Conservation (phyloP, 2,329 filamentous ascomycete species). For the Aspergillus piperis region DNA sequence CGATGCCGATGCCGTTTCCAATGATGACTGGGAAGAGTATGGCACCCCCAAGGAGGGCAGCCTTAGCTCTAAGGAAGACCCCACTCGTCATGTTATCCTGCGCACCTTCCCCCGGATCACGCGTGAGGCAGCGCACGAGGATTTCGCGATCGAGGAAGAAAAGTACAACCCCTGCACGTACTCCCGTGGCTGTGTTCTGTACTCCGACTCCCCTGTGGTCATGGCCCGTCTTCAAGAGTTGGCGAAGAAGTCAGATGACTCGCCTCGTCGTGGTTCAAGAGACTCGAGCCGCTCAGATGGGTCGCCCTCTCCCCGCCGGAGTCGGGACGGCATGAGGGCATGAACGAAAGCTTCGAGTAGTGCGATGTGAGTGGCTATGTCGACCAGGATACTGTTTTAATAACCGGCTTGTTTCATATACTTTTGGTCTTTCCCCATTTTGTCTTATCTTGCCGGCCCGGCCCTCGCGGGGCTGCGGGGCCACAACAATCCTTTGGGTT, state of each 20-base stretch:
- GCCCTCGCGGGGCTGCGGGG: neutral
- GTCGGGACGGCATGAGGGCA: neutral
- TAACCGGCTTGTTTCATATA: neutral
- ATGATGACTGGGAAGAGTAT: constrained; percentile 43
- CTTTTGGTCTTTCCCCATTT: neutral
- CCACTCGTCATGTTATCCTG: constrained; percentile 48
- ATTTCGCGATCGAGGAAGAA: constrained; percentile 50
- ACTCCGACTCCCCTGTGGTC: constrained; percentile 50
- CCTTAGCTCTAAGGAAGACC: constrained; percentile 19
- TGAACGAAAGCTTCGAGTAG: neutral
- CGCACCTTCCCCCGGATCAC: constrained; percentile 55
- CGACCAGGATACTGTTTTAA: neutral
- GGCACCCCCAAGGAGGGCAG: constrained; percentile 24
- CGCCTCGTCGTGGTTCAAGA: constrained; percentile 17
- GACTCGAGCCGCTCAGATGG: constrained; percentile 16
- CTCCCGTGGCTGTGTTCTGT: constrained; percentile 52
- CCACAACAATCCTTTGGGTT: constrained; percentile 1
- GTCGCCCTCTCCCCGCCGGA: constrained; percentile 2
- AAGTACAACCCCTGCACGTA: constrained; percentile 49
- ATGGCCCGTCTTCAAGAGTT: constrained; percentile 44
- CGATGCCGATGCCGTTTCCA: constrained; percentile 35
- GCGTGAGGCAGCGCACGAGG: constrained; percentile 53
- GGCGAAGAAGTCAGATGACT: constrained; percentile 30
- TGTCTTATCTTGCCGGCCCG: neutral
- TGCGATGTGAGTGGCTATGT: neutral